Base-by-base conservation (phyloP, 257 asterid genomes). In the Solanum chmielewskii region DNA sequence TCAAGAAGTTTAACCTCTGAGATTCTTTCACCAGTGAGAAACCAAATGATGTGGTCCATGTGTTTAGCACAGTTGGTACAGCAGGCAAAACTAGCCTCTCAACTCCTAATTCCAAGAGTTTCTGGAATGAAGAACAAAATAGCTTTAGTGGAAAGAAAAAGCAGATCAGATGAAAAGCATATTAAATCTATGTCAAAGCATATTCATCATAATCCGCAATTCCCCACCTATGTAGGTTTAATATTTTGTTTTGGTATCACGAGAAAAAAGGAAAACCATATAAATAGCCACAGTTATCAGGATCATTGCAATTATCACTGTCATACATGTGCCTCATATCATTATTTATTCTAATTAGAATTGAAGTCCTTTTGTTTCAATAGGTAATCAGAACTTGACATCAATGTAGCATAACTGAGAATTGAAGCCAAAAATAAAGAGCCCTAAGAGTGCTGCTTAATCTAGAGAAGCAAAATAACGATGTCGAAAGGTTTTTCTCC, bases 21-120 rank as follows among this genome's bases (percentile, higher is more conserved):
- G 93, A 88, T 85, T 91, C 89, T 85, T 85, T 83, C 94, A 94
- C 90, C 90, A 87, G 85, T 2, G 95, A 92, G 92, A 94, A 94
- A 14, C 96, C 97, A 62, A 95, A 94, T 82, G 94, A 90, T 88
- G 88, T 85, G 64, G 91, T 95, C 97, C 98, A 95, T 39, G 98
- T 92, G 87, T 90, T 86, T 35, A 95, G 89, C 60, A 90, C 96
- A 35, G 88, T 86, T 18, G 95, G 93, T 83, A 91, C 92, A 78
- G 97, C 96, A 37, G 98, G 97, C 92, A 95, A 91, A 86, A 94
- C 94, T 39, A 95, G 96, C 90, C 93, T 94, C 91, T 93, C 93
- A 21, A 95, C 97, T 87, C 98, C 95, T 77, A 92, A 88, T 75
- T 91, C 93, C 76, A 37, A 39, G 76, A 93, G 95, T 91, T 90